Percentiles rank a stretch among this genome's conserved stretches.
phyloP scores from a whole-genome alignment of 129 eudicot species.

The Escallonia herrerae region DNA sequence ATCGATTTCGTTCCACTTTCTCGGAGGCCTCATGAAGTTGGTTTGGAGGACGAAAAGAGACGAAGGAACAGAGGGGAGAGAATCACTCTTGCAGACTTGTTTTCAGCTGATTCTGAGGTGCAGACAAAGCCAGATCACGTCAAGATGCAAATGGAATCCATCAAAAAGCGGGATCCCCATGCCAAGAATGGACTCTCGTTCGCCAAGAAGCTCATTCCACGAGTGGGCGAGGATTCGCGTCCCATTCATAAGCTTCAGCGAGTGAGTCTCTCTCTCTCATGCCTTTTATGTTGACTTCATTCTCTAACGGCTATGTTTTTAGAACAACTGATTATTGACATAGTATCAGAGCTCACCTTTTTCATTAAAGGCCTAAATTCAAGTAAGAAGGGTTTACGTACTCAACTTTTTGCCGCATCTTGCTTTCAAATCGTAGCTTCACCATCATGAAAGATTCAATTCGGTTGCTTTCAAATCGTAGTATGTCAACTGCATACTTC shows the following conservation, averaged over 20 bases:
- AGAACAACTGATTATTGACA: no score
- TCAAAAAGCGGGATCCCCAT: neutral
- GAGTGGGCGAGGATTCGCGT: conserved; percentile 11
- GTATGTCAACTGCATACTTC: no score
- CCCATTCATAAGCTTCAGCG: conserved; percentile 19
- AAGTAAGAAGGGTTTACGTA: no score
- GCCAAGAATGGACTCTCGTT: conserved; percentile 8
- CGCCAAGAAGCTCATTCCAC: conserved; percentile 19
- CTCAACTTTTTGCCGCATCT: no score
- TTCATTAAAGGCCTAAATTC: no score
- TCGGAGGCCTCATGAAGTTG: neutral
- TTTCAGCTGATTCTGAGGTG: conserved; percentile 46
- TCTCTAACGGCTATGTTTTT: no score
- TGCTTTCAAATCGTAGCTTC: no score
- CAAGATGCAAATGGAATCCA: conserved; percentile 8
- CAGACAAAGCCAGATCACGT: conserved; percentile 13
- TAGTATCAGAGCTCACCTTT: no score
- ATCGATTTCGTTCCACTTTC: no score
- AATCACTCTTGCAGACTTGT: conserved; percentile 69
- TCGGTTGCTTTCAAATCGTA: no score
- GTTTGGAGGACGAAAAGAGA: neutral
- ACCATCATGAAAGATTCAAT: no score
- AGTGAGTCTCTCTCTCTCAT: conserved; percentile 8
- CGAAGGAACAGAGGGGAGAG: conserved; percentile 38
- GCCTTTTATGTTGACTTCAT: no score